Evolutionary conservation across 1,284 basidiomycete genomes (phyloP), one percentile per base, ranked within the genome.

Genomic region (Puccinia novopanici): DNA sequence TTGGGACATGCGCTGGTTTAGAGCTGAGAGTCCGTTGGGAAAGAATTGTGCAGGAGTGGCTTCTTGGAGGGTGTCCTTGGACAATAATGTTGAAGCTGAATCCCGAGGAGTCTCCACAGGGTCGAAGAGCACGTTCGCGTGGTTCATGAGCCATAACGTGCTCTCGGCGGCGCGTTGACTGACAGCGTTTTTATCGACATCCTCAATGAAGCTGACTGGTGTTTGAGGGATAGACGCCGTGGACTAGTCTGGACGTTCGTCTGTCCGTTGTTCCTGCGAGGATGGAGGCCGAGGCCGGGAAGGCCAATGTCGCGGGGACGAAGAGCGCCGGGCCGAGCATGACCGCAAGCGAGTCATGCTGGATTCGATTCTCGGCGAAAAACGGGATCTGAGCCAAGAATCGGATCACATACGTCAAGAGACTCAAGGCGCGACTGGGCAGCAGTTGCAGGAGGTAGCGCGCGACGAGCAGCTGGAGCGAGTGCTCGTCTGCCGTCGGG

Each of bases 251-350:
- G 30, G 30, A 48, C 3, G 5, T 0, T 34, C 24, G 50, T 24
- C 30, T 71, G 27, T 27, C 2, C 45, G 5, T 71, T 54, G 50
- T 34, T 10, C 19, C 74, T 30, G 42, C 57, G 57, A 10, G 74
- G 59, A 75, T 75, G 59, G 13, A 75, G 48, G 12, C 74, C 74
- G 34, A 75, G 50, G 22, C 74, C 74, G 61, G 74, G 74, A 30
- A 75, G 45, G 61, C 74, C 74, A 37, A 75, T 63, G 10, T 75
- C 45, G 13, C 74, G 74, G 22, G 61, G n/a, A 37, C 42, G n/a
- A 75, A 75, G 59, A 75, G 63, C 0, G 74, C 61, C 12, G 74
- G 74, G 50, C 74, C 74, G 10, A 75, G 61, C 55, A 75, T 59
- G 42, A 37, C 48, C 30, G 74, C 57, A 34, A 75, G 57, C 42